Base-by-base conservation (phyloP, 2,329 filamentous ascomycete species). In the Talaromyces sp. region DNA sequence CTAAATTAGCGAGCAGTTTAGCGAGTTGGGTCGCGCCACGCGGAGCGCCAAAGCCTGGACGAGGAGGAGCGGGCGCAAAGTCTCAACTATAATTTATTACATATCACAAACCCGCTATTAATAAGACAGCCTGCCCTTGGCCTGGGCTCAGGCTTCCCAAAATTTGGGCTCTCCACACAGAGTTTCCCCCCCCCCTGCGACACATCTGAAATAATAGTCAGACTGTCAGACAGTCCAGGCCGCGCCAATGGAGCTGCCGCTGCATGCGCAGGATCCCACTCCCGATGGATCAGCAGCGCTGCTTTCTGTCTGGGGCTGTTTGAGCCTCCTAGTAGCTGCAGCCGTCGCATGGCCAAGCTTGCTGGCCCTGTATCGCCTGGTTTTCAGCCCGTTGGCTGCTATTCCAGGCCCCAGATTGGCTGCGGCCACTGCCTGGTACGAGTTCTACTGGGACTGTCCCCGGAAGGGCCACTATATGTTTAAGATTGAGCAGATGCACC, bases 371-470 rank as follows among this genome's bases (percentile, higher is more conserved):
- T 70, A 70, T 49, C 69, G 70, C 1, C 63, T 70, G 15, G 67
- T 64, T 57, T 64, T 72, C 62, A 66, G 68, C 58, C 69, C 66
- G 5, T 54, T 72, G 51, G 66, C 67, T 52, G 63, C 65, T n/a
- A 62, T 70, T 33, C 69, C 70, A 19, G 70, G 70, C 10, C 70
- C 69, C 15, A 62, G 59, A 68, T 63, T 55, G 65, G 61, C 61
- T 22, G 69, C 68, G 19, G 19, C 66, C 13, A 67, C 66, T 19
- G 56, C 58, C 49, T 71, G 68, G 69, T 70, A 71, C 55, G 70
- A 71, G 36, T 67, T 67, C 36, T 71, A 70, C 59, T 71, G 67
- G 59, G 69, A 72, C 61, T 65, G 69, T 17, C 44, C 67, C 59
- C 58, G 55, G 28, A 53, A 64, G 10, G 70, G 70, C 5, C 63